Evolutionary conservation across 176 grass and related monocot genomes (phyloP).

Genomic region (Aegilops sharonensis): DNA sequence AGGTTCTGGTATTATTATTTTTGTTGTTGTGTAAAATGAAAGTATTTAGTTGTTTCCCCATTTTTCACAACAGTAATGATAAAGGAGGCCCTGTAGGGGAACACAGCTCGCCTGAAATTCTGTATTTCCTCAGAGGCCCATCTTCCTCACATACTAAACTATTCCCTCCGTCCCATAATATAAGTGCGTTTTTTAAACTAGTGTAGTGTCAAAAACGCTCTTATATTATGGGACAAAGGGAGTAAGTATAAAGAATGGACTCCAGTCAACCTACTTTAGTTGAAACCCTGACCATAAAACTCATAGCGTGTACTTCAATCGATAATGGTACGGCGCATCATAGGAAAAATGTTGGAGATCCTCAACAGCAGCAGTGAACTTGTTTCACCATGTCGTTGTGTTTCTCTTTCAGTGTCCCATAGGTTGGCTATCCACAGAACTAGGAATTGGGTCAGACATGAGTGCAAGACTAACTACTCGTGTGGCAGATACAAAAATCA

Average conservation of each 20-base stretch:
- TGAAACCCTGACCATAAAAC: neutral
- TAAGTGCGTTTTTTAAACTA: no score
- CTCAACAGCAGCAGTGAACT: neutral
- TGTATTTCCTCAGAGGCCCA: no score
- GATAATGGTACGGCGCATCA: no score
- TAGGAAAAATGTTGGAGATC: neutral
- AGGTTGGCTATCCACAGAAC: neutral
- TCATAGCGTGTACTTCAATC: no score
- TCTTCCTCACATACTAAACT: no score
- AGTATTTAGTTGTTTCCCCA: neutral
- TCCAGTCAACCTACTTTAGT: neutral
- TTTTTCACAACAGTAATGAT: neutral
- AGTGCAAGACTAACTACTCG: neutral
- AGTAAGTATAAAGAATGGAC: neutral
- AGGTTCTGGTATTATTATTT: neutral
- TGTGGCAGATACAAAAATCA: neutral
- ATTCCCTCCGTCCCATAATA: no score
- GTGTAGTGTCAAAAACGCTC: no score
- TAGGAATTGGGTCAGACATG: neutral
- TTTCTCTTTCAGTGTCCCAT: neutral
- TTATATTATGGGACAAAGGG: no score
- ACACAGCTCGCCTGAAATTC: neutral
- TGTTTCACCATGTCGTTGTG: neutral
- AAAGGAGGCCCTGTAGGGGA: neutral
- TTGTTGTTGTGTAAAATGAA: neutral